Evolutionary conservation across 768 basidiomycete species (phyloP).

Genomic region (Cystoderma amianthinum): DNA sequence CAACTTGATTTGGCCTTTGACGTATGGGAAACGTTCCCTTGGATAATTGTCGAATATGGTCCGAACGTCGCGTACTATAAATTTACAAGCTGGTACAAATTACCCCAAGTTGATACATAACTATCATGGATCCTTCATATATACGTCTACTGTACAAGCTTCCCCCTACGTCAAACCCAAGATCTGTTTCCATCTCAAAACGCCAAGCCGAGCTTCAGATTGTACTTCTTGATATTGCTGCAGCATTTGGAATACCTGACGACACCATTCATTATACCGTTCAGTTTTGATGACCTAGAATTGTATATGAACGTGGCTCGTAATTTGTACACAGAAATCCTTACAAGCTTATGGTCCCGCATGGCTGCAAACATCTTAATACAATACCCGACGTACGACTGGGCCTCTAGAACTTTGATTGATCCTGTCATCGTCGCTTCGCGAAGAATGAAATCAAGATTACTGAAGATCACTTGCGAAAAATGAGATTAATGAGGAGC

Average conservation of each 20-base stretch:
- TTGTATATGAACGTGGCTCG: background rate
- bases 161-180: slow-evolving; percentile 1
- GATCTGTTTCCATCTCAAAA: slow-evolving; percentile 20
- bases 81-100: too few species aligned
- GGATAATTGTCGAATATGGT: too few species aligned
- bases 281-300: slow-evolving; percentile 7
- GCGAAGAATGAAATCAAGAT: slow-evolving; percentile 29
- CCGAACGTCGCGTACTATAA: too few species aligned
- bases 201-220: slow-evolving; percentile 20
- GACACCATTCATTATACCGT: slow-evolving; percentile 27
- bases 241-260: slow-evolving; percentile 18
- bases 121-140: too few species aligned
- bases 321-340: background rate
- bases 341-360: slow-evolving; percentile 15
- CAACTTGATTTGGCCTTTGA: background rate
- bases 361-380: slow-evolving; percentile 44
- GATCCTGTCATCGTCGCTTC: slow-evolving; percentile 15
- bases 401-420: slow-evolving; percentile 17
- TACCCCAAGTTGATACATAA: too few species aligned
- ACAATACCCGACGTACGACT: slow-evolving; percentile 31
- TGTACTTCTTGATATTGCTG: slow-evolving; percentile 21
- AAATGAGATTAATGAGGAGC: background rate
- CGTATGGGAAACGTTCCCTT: too few species aligned
- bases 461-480: slow-evolving; percentile 35
- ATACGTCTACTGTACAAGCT: background rate